A percentile compares a stretch with the other conserved stretches of the same genome.
phyloP scores from a whole-genome alignment of 2,329 filamentous ascomycete genomes.

The Rhynchosporium secalis region DNA sequence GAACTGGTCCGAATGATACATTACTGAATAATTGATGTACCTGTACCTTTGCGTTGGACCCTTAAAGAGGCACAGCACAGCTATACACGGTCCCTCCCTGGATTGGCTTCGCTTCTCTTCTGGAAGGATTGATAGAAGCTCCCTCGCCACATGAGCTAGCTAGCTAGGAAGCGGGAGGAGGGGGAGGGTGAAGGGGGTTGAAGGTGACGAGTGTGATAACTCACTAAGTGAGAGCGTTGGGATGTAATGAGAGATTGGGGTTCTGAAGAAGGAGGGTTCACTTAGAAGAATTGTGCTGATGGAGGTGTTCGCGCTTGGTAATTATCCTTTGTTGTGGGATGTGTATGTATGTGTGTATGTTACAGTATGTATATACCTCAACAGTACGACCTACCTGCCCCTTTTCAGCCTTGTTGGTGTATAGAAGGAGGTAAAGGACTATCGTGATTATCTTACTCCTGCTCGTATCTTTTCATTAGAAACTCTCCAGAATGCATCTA shows the following conservation, averaged over 20 bases:
- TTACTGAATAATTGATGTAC: no score
- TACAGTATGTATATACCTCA: no score
- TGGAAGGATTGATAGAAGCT: conserved; percentile 2
- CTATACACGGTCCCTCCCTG: background rate
- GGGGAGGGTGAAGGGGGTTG: background rate
- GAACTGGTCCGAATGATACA: no score
- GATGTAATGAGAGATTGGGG: no score
- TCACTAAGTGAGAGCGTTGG: no score
- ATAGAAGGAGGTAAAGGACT: no score
- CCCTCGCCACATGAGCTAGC: background rate
- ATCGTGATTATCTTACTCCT: no score
- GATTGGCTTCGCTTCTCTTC: background rate
- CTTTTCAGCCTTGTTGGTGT: background rate
- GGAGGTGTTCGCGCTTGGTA: background rate
- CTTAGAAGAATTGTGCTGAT: background rate
- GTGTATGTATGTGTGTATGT: no score
- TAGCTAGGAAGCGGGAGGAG: background rate
- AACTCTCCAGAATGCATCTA: no score
- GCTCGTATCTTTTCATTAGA: no score
- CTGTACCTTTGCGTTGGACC: no score
- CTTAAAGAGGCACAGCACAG: background rate
- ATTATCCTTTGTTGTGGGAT: background rate
- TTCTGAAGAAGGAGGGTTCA: conserved; percentile 6
- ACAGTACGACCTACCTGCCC: conserved; percentile 1
- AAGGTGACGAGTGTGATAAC: background rate